Evolutionary conservation across 768 basidiomycete genomes (phyloP).

Genomic region (Tylopilus rubrobrunneus): DNA sequence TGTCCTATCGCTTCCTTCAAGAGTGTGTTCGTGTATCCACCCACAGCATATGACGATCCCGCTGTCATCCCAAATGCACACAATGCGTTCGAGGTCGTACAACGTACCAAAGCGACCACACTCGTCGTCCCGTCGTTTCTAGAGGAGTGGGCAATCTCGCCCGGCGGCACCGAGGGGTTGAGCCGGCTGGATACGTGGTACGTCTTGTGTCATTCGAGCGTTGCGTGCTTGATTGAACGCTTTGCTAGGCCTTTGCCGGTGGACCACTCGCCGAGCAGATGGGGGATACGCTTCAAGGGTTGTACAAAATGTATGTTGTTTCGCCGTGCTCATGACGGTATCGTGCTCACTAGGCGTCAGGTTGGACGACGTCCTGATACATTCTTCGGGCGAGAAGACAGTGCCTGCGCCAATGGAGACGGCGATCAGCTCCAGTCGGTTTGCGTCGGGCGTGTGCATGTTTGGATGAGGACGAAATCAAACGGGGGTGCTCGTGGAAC

Average conservation of each 20-base stretch:
- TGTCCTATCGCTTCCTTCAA: slow-evolving; percentile 11
- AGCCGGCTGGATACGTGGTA: slow-evolving; percentile 20
- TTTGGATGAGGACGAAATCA: neutral
- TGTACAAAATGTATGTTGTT: neutral
- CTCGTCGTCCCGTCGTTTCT: slow-evolving; percentile 21
- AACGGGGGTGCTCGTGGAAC: slow-evolving; percentile 31
- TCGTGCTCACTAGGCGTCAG: neutral
- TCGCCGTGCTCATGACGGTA: too few species aligned
- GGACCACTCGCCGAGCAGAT: slow-evolving; percentile 35
- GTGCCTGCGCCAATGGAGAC: slow-evolving; percentile 20
- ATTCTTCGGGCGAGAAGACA: slow-evolving; percentile 26
- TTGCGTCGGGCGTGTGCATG: neutral
- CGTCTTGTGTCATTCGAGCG: neutral
- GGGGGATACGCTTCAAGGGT: slow-evolving; percentile 24
- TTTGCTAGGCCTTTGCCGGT: slow-evolving; percentile 17
- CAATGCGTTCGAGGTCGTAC: slow-evolving; percentile 18
- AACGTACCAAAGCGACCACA: slow-evolving; percentile 9
- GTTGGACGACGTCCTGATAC: neutral
- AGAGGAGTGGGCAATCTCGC: slow-evolving; percentile 19
- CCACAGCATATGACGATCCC: slow-evolving; percentile 15
- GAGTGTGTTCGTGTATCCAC: slow-evolving; percentile 16
- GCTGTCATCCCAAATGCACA: slow-evolving; percentile 20
- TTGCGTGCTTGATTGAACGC: too few species aligned
- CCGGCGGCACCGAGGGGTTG: slow-evolving; percentile 16
- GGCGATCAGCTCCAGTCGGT: neutral